Percentiles rank a stretch among this genome's conserved stretches.
Conservation (phyloP, 495 filamentous ascomycete genomes). For the Aspergillus funiculosus region DNA sequence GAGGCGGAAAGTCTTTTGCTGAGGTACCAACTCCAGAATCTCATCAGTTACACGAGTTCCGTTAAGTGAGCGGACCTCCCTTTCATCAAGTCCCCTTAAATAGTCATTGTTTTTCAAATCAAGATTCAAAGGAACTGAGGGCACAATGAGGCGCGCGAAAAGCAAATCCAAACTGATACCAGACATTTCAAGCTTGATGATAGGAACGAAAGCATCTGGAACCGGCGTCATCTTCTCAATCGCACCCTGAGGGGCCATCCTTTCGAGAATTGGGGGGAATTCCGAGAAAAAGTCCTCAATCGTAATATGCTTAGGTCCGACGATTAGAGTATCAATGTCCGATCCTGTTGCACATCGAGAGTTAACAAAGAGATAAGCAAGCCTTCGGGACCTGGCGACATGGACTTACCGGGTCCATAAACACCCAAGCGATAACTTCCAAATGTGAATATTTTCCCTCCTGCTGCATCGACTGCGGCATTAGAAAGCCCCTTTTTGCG, state of each 20-base stretch:
- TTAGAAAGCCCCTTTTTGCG: slow-evolving; percentile 69
- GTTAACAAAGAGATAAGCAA: no score
- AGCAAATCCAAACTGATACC: slow-evolving; percentile 94
- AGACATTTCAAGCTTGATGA: slow-evolving; percentile 88
- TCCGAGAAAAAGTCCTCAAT: slow-evolving; percentile 86
- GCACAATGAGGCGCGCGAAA: slow-evolving; percentile 71
- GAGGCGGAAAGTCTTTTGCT: slow-evolving; percentile 78
- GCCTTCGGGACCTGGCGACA: no score
- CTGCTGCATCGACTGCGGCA: slow-evolving; percentile 68
- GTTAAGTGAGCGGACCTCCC: slow-evolving; percentile 81
- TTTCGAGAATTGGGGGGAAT: slow-evolving; percentile 69
- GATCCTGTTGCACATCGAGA: slow-evolving; percentile 61
- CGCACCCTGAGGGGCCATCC: slow-evolving; percentile 66
- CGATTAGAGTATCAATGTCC: slow-evolving; percentile 94
- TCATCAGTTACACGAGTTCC: slow-evolving; percentile 90
- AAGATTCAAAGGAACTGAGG: slow-evolving; percentile 65
- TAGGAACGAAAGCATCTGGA: slow-evolving; percentile 84
- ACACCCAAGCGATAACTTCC: slow-evolving; percentile 92
- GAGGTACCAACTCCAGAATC: slow-evolving; percentile 81
- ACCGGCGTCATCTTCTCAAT: slow-evolving; percentile 83
- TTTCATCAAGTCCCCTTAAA: slow-evolving; percentile 78
- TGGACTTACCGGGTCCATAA: slow-evolving; percentile 68
- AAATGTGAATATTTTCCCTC: slow-evolving; percentile 89
- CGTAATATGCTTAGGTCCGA: slow-evolving; percentile 79
- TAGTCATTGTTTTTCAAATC: slow-evolving; percentile 76